Percentiles rank a stretch among this genome's conserved stretches.
Conservation (phyloP, 2,329 filamentous ascomycete genomes). For the Cercospora sesami region DNA sequence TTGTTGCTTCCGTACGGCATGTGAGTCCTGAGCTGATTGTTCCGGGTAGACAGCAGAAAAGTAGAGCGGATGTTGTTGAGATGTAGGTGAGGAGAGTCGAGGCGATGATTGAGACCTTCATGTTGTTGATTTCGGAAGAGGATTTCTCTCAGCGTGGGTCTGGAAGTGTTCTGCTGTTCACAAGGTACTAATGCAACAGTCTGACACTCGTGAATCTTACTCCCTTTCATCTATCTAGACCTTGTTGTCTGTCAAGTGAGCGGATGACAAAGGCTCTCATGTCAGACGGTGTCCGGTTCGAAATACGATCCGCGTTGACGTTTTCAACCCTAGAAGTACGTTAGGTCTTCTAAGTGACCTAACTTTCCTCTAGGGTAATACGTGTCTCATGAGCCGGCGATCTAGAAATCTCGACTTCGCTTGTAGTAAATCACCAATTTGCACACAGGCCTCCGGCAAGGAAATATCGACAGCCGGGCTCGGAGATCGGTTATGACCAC, state of each 20-base stretch:
- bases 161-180: too few relatives aligned
- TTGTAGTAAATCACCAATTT: too few relatives aligned
- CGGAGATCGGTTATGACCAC: background rate
- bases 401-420: too few relatives aligned
- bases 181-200: background rate
- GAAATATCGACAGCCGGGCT: background rate
- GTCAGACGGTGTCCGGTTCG: background rate
- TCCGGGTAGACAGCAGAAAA: background rate
- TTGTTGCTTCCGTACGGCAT: background rate
- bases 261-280: background rate
- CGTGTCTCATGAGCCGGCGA: too few relatives aligned
- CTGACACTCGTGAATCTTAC: background rate
- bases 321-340: background rate
- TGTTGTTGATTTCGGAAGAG: too few relatives aligned
- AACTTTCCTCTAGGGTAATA: too few relatives aligned
- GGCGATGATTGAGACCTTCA: rapidly evolving
- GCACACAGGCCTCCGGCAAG: background rate
- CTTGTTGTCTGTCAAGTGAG: background rate
- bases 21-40: background rate
- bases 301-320: background rate
- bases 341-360: background rate
- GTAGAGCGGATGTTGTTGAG: background rate
- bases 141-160: too few relatives aligned
- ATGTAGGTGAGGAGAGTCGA: background rate
- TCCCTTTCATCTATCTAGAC: background rate